These are phyloP conservation scores for Thalassiosira hispida DNA, from an alignment of 352 stramenopile genomes.

Conservation along the genomic window DNA sequence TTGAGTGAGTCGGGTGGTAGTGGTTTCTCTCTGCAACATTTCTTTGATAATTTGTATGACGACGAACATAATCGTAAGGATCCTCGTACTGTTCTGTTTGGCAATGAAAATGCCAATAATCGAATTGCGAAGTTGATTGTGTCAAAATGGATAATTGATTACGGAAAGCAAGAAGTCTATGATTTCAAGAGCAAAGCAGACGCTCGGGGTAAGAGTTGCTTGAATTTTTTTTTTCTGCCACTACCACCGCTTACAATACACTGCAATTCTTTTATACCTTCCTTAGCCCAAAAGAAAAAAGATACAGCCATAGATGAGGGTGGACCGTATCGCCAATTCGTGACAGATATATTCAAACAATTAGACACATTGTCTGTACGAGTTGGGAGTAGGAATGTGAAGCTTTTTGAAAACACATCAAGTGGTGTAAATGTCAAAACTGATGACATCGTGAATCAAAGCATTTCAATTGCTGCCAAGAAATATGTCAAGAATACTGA, in stretches of 20 bases:
- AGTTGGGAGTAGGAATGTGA: constrained; percentile 5
- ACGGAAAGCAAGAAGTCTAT: constrained; percentile 1
- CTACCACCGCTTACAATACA: not conserved
- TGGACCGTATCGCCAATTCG: constrained; percentile 9
- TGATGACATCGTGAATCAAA: not conserved
- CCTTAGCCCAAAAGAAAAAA: not conserved
- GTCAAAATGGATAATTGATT: constrained; percentile 1
- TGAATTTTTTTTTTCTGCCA: not conserved
- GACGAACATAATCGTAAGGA: not conserved
- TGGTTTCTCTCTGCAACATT: constrained; percentile 13
- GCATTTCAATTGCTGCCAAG: not conserved
- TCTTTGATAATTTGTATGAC: constrained; percentile 6
- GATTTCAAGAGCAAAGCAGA: not conserved
- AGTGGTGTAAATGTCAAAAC: constrained; percentile 5
- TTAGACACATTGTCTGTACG: constrained; percentile 1
- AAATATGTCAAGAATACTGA: not conserved
- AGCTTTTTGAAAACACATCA: constrained; percentile 2
- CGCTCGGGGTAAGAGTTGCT: not conserved
- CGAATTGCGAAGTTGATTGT: not conserved
- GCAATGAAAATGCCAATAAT: not conserved
- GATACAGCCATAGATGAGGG: constrained; percentile 7
- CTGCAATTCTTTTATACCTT: not conserved
- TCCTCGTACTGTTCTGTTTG: constrained; percentile 10
- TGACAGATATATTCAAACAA: constrained; percentile 24
- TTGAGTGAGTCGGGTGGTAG: not conserved